Base-by-base conservation (phyloP, 805 yeast species). In the Blastobotrys attinorum region DNA sequence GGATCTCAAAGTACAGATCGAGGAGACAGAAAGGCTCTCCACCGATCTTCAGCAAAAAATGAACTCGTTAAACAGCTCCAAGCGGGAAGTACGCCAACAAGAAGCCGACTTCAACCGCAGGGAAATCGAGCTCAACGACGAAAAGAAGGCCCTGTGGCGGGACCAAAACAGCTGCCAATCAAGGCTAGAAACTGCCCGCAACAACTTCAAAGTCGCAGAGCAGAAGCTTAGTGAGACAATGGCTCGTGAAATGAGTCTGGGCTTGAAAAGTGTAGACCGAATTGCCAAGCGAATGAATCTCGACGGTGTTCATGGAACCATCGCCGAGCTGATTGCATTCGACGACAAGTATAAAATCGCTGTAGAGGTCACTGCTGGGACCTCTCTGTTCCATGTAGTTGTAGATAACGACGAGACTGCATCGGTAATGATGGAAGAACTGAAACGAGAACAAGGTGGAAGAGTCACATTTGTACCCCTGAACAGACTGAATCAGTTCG, bases 381-480 rank as follows among this genome's bases (percentile, higher is more conserved):
- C 76, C 47, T 75, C 94, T 2, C 65, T 92, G 42, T 89, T 88
- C 56, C 86, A 90, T 59, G 78, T 90, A 23, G 92, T 92, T 20
- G 97, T 90, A 11, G 95, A 88, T 56, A 79, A 72, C 34, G 96
- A 90, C 48, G 79, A 74, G 42, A 85, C 95, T 2, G 97, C 97
- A 0, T 71, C 86, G 8, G 59, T 75, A 15, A 62, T 90, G 2
- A 83, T 89, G 83, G 81, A 81, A 36, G 88, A 86, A 58, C 67
- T 92, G 46, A 31, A 33, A 25, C 69, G 82, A 42, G 77, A 75
- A 47, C 78, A 76, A 48, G 72, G 81, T 4, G 97, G 97, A 1
- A 72, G 96, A 55, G 89, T 84, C 0, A 87, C 97, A 0, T 88
- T 92, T 54, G 79, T 92, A 69, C 97, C 98, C 1, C 65, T 92